Base-by-base conservation (phyloP, 148 eudicot genomes). In the Vaccinium macrocarpon region DNA sequence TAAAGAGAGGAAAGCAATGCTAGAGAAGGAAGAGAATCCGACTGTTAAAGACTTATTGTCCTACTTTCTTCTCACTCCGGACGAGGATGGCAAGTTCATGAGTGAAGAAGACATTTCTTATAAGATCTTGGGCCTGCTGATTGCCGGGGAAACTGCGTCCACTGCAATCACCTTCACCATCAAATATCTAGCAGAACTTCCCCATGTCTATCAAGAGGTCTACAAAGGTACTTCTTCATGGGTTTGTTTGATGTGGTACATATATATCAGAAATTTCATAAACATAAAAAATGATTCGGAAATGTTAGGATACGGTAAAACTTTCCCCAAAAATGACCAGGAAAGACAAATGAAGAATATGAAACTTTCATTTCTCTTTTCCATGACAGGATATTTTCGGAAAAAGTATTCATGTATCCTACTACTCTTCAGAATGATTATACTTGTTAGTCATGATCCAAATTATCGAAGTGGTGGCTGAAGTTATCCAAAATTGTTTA, bases 111-210 rank as follows among this genome's bases (percentile, higher is more conserved):
- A 68, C 73, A 68, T 68, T 27, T 25, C 73, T 68, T 12, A 27
- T 5, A 68, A 27, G 35, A 68, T 68, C 38, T 6, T 68, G 16
- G 73, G 73, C 14, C 70, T 64, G 4, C 70, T 64, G 29, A 64
- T 64, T 29, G 70, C 70, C 11, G 70, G 70, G 14, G 70, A 64
- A 64, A 64, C 70, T 64, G 29, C 70, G 14, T 23, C 70, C 70
- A 64, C 70, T 64, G 70, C 70, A 0, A 13, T 64, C 70, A 64
- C 70, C 70, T 64, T 64, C 70, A 64, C 70, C 10, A 66, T 92
- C 78, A 92, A 92, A 87, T 83, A 71, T 61, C 89, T 92, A 1
- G 94, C 85, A 1, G 85, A 92, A 68, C 74, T 70, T 16, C 94
- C 94, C 27, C 74, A 87, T 2, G 57, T 90, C 74, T 90, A 92